These are phyloP conservation scores for Telfairia occidentalis DNA, from an alignment of 331 rosid species.

Conservation along the genomic window DNA sequence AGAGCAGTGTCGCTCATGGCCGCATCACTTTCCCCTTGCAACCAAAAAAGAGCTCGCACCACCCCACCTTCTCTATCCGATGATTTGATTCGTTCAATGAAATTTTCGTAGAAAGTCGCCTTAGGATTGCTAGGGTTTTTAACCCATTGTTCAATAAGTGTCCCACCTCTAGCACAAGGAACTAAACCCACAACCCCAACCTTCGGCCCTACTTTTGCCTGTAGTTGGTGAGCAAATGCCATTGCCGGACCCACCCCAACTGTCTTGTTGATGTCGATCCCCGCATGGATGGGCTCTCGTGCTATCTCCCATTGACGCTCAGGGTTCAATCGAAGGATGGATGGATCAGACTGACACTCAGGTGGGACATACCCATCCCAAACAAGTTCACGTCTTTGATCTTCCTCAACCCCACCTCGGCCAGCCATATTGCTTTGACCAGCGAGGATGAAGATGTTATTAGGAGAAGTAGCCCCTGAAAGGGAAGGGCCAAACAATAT, in stretches of 20 bases:
- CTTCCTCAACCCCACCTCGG: neutral
- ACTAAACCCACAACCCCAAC: neutral
- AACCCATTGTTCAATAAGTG: neutral
- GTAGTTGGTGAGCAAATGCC: neutral
- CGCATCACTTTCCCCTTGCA: neutral
- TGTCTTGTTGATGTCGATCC: neutral
- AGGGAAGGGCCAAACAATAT: neutral
- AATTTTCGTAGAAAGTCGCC: neutral
- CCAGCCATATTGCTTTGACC: conserved; percentile 12
- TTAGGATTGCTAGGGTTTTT: neutral
- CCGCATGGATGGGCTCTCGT: neutral
- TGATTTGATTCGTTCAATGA: neutral
- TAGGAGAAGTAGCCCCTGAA: neutral
- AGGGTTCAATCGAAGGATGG: neutral
- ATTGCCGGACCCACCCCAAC: neutral
- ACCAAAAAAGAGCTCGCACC: neutral
- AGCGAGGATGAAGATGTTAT: neutral
- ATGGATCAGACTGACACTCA: neutral
- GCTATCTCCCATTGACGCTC: neutral
- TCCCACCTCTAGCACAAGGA: neutral
- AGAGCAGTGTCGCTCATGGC: neutral
- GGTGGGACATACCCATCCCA: neutral
- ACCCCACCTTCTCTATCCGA: neutral
- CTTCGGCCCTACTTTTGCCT: neutral
- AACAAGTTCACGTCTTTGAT: fast-evolving